A percentile compares a stretch with the other conserved stretches of the same genome.
Evolutionary conservation across 2,329 filamentous ascomycete genomes (phyloP).

Genomic region (Penicillium hesseltinei): DNA sequence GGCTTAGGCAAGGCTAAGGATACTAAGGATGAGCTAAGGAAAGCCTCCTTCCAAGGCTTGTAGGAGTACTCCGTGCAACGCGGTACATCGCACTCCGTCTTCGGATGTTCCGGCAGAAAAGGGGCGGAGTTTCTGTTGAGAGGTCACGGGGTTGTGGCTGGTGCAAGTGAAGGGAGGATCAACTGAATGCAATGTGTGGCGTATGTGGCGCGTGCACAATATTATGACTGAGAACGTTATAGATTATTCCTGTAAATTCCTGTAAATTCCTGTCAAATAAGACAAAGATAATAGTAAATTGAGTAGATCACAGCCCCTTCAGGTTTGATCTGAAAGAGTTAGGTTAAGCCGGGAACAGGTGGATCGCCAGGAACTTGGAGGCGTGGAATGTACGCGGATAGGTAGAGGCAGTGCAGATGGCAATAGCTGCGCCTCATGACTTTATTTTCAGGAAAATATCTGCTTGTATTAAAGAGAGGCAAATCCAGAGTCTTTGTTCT

Average conservation of each 20-base stretch:
- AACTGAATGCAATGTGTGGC: not conserved
- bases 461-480: not conserved
- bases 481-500: not conserved
- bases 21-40: not conserved
- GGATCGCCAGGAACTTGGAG: slow-evolving; percentile 14
- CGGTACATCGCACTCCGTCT: not conserved
- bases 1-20: slow-evolving; percentile 1
- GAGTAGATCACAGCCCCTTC: not conserved
- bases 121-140: slow-evolving; percentile 5
- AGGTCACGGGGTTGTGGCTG: slow-evolving; percentile 9
- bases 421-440: slow-evolving; percentile 4
- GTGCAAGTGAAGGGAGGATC: not conserved
- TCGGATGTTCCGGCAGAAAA: not conserved
- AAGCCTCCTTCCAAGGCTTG: no score
- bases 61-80: not conserved
- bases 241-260: not conserved
- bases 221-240: slow-evolving; percentile 1
- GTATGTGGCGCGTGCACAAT: slow-evolving; percentile 5
- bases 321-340: not conserved
- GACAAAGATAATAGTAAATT: not conserved
- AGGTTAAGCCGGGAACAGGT: slow-evolving; percentile 4
- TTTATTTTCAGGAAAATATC: not conserved
- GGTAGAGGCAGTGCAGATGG: slow-evolving; percentile 8
- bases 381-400: not conserved
- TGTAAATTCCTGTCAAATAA: not conserved